Evolutionary conservation across 306 rosid species (phyloP), one percentile per base, ranked within the genome.

Genomic region (Parietaria judaica): DNA sequence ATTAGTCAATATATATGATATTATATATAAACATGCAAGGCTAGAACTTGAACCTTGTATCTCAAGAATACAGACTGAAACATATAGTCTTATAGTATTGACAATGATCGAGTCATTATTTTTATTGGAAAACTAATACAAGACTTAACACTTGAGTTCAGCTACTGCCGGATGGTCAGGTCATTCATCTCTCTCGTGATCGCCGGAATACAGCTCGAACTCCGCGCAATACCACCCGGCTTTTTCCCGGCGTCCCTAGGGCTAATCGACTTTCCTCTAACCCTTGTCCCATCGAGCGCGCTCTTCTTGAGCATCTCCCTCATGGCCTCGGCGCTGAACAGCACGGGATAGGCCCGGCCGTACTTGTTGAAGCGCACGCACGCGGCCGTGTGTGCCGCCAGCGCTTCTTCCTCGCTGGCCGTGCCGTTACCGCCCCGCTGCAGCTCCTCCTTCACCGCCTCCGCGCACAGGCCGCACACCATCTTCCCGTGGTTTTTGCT

Each of bases 321-420:
- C 99, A 88, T 94, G 54, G 94, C 97, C 48, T 88, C 84, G 1
- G 99, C 99, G 51, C 87, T 96, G 48, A 72, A 84, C 72, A 94
- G 45, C 56, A 94, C 99, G 0, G 99, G 99, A 55, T 84, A 94
- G 65, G 95, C 94, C 76, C 95, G 83, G 0, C 86, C 84, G 46
- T 13, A 81, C 54, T 84, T 94, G 82, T 86, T 94, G 59, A 94
- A 94, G 86, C 78, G 81, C 10, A 73, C 86, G 59, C 99, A 88
- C 0, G 97, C 99, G 72, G 51, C 86, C 70, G 80, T 84, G 53
- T 94, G 99, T 8, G 90, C 37, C 58, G 67, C 68, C 53, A 94
- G 39, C 0, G 97, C 97, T 60, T 83, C 89, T 39, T 88, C 95
- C 3, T 71, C 81, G 54, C 74, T 76, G 53, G 53, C 53, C 14